Percentiles rank a stretch among this genome's conserved stretches.
phyloP scores from a whole-genome alignment of 495 filamentous ascomycete genomes.

The Achaetomiella virescens region DNA sequence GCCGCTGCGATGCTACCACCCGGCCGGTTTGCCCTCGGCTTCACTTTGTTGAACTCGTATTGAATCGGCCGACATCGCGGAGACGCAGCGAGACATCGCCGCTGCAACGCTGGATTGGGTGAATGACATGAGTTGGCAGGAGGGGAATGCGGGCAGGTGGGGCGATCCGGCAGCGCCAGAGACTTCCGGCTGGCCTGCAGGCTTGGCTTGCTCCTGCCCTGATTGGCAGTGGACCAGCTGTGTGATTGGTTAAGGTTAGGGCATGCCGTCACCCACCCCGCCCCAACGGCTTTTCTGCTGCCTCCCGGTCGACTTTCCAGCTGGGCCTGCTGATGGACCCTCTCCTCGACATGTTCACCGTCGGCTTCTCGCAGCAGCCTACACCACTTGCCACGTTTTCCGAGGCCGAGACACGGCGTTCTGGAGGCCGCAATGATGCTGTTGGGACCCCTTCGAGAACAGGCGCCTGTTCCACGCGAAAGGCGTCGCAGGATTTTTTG shows the following conservation, averaged over 20 bases:
- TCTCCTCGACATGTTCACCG: too few species aligned
- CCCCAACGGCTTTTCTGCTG: not conserved
- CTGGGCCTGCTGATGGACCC: too few species aligned
- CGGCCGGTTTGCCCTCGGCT: not conserved
- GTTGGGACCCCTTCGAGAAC: too few species aligned
- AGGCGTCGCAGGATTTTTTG: too few species aligned
- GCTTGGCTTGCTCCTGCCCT: constrained; percentile 2
- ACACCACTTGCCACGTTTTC: too few species aligned
- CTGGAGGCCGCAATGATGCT: too few species aligned
- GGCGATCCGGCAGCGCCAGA: not conserved
- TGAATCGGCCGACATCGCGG: not conserved
- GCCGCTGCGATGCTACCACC: not conserved
- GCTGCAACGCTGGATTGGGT: not conserved
- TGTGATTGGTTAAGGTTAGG: not conserved
- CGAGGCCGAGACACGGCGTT: too few species aligned
- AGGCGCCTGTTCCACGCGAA: too few species aligned
- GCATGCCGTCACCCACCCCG: not conserved
- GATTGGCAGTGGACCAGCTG: not conserved
- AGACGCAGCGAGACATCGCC: not conserved
- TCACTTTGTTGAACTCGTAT: constrained; percentile 1
- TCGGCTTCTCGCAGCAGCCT: too few species aligned
- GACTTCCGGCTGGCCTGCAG: not conserved
- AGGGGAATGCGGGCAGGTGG: too few species aligned
- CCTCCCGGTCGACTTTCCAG: not conserved
- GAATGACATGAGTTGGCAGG: not conserved